Evolutionary conservation across 2,329 filamentous ascomycete species (phyloP), one percentile per base, ranked within the genome.

Genomic region (Trichoderma afroharzianum): DNA sequence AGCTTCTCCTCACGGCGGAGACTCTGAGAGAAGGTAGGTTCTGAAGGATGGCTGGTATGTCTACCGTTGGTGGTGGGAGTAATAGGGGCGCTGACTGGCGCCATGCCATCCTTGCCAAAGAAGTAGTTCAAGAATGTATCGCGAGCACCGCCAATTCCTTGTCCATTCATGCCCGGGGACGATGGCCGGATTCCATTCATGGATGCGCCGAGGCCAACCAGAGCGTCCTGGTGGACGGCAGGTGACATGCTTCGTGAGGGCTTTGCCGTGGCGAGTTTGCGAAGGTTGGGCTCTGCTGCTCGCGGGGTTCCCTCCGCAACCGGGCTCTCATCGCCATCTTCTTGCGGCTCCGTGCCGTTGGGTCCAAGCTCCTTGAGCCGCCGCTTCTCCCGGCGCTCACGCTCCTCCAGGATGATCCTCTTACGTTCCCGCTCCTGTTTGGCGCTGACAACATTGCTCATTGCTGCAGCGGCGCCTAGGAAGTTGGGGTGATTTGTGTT

Each of bases 401-500:
- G 90, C 81, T 98, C 95, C 76, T 97, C 94, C 71, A 93, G 92
- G 21, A 93, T 85, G 55, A 93, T 82, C 50, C 87, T 88, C 81
- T 94, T 95, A 81, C 94, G 92, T 82, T 99, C 95, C 76, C 94
- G 92, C 75, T 99, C 96, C 80, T 98, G 94, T 83, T 96, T 97
- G 79, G 92, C 95, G 79, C 90, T 93, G 73, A 99, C 97, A 61
- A 99, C 95, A 62, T 96, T 94, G 75, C 94, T 95, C 96, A 99
- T 99, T 74, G 96, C 96, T 43, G 95, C 95, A 26, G 96, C 95
- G 18, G 96, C 96, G 58, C 96, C 96, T 18, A 98, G 89, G 85
- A 99, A 99, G 82, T 99, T 99, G 63, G 96, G 96, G 80, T 99
- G 96, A 79, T 99, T 99, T 55, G 96, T 99, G 85, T 99, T 99